Base-by-base conservation (phyloP, 2,329 filamentous ascomycete species). In the Ophiostoma angusticollis region DNA sequence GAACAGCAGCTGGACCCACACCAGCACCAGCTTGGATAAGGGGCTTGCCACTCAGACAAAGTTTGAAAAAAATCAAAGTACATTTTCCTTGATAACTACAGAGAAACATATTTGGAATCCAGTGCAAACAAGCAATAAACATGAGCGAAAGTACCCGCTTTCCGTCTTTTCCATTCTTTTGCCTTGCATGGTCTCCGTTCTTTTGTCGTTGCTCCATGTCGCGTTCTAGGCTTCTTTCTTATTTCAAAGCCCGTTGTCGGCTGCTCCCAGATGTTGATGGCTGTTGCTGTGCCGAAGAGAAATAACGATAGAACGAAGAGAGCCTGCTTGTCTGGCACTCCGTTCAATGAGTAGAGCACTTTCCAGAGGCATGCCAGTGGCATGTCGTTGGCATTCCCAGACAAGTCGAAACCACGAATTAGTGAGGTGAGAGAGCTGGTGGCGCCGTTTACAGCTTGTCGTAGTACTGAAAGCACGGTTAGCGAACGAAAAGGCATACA, bases 391-490 rank as follows among this genome's bases (percentile, higher is more conserved):
- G 25, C 25, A 39, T 37, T 39, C 34, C 29, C 27, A 22, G 21
- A 40, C 24, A 29, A 33, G 33, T 24, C 34, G 37, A 27, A 37
- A 27, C 39, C 45, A 40, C 35, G 21, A 37, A 46, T 32, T 28
- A 17, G 27, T 28, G 36, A 33, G 43, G 37, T 34, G 39, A 39
- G 39, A 31, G 32, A 39, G 40, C 38, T 41, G 41, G 23, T 37
- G 36, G 58, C 61, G 53, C 54, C 57, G 58, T 63, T 75, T 94
- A 95, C 72, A 95, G 80, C 82, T 95, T 95, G 80, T 95, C 86
- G 70, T 94, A 94, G 81, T 93, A 94, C 84, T 93, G 58, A 31
- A 9, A n/a, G 5, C 4, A 5, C 11, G 23, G 64, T 73, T 59
- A 69, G 59, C 46, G 52, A 37, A n/a, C 6, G 3, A 30, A 25